Base-by-base conservation (phyloP, 2,329 filamentous ascomycete genomes). In the Dichotomopilus funicola region DNA sequence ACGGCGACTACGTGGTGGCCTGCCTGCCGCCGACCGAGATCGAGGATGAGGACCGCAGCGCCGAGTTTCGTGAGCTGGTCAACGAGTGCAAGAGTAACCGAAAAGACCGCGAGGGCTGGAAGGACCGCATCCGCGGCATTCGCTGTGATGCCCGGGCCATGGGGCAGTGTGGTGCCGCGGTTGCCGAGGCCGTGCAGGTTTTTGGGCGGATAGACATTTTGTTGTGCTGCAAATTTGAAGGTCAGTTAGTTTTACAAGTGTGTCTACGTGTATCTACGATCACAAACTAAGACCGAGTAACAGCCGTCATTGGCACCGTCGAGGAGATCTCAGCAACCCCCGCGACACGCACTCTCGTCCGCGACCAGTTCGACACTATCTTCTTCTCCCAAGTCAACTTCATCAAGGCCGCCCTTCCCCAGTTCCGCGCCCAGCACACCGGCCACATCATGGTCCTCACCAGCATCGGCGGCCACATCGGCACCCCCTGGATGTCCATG, bases 311-410 rank as follows among this genome's bases (percentile, higher is more conserved):
- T 37, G 94, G 92, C 42, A 88, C 90, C 0, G 87, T 97, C 6
- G 94, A 97, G 72, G 94, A 99, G 71, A 77, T 96, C 33, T 85
- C 86, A 0, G 87, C 88, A 35, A 86, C 79, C 31, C 78, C 80
- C 4, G 80, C 84, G 44, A 91, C 89, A 1, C 80, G 86, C 63
- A 90, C 86, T 56, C 80, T 96, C 13, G 86, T 95, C 38, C 83
- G 88, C 59, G 89, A 95, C 66, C 92, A 96, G 69, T 96, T 97
- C 69, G 92, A 97, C 70, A 85, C 85, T 60, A 90, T 95, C 65
- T 97, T 95, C 76, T 97, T 97, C 71, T 90, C 89, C 0, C 91
- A 95, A 56, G 87, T 97, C 70, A 97, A 97, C 72, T 89, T 95
- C 68, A 95, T 97, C 75, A 95, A 94, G 70, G 88, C 91, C 11